Percentiles rank a stretch among this genome's conserved stretches.
Conservation (phyloP, 768 basidiomycete species). For the Lentinula guzmanii region DNA sequence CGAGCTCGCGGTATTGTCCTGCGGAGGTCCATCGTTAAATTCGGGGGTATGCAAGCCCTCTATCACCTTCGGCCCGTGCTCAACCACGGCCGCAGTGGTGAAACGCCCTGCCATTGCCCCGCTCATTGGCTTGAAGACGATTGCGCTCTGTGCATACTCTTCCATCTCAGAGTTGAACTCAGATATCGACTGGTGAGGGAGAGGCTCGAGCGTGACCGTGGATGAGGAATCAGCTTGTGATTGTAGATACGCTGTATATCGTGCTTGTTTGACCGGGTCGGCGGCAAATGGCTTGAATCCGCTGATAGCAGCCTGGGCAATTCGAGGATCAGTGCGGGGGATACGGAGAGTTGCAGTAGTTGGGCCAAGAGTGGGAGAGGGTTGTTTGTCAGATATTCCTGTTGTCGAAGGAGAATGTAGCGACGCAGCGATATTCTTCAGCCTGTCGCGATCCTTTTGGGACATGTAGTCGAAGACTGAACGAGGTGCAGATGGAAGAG, state of each 20-base stretch:
- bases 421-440: constrained; percentile 51
- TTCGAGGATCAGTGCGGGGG: constrained; percentile 64
- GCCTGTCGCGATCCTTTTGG: constrained; percentile 82
- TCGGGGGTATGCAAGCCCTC: constrained; percentile 68
- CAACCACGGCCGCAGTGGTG: constrained; percentile 72
- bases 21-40: constrained; percentile 1
- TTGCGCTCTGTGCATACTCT: constrained; percentile 84
- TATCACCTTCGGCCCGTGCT: constrained; percentile 50
- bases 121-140: constrained; percentile 86
- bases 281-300: constrained; percentile 88
- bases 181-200: constrained; percentile 54
- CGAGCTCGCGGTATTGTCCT: constrained; percentile 12
- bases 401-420: constrained; percentile 16
- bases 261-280: constrained; percentile 73
- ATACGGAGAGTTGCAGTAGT: constrained; percentile 33
- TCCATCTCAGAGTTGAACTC: constrained; percentile 77
- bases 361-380: constrained; percentile 17
- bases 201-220: constrained; percentile 40
- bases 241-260: constrained; percentile 78
- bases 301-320: constrained; percentile 79
- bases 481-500: constrained; percentile 58
- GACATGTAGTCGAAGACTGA: constrained; percentile 96
- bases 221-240: constrained; percentile 54
- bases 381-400: constrained; percentile 13
- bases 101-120: constrained; percentile 96